These are phyloP conservation scores for Tetradesmus obliquus DNA, from an alignment of 139 green algal species.

Conservation along the genomic window DNA sequence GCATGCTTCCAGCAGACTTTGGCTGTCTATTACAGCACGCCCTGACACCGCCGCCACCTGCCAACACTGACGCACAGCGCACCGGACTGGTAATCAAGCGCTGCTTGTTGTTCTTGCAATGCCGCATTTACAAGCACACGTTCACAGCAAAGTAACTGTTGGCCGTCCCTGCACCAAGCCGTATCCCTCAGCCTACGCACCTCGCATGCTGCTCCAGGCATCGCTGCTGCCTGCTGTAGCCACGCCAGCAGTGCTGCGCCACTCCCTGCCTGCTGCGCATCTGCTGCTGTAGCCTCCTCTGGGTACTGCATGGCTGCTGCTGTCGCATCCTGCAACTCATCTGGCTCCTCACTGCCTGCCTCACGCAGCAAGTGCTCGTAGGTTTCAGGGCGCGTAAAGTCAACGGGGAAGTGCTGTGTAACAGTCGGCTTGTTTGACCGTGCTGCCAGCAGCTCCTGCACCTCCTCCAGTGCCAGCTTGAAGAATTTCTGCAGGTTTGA, in stretches of 20 bases:
- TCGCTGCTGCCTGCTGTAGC: not conserved
- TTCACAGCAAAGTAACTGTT: too few relatives aligned
- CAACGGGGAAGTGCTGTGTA: slow-evolving; percentile 19
- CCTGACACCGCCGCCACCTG: too few relatives aligned
- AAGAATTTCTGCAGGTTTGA: not conserved
- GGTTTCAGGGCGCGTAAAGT: slow-evolving; percentile 35
- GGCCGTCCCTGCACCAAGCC: too few relatives aligned
- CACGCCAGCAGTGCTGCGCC: not conserved
- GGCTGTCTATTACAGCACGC: not conserved
- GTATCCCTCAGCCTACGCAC: not conserved
- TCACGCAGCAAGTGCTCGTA: slow-evolving; percentile 6
- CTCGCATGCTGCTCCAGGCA: not conserved
- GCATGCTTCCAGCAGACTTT: not conserved
- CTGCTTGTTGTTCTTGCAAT: too few relatives aligned
- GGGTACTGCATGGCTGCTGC: not conserved
- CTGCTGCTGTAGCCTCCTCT: not conserved
- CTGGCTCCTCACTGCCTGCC: not conserved
- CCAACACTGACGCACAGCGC: too few relatives aligned
- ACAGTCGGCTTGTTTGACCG: not conserved
- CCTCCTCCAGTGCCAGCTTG: slow-evolving; percentile 22
- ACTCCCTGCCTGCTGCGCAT: not conserved
- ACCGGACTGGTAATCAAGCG: too few relatives aligned
- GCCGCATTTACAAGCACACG: too few relatives aligned
- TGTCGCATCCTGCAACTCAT: not conserved
- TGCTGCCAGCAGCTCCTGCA: slow-evolving; percentile 2